Conservation (phyloP, 305 asterid genomes). For the Petunia hybrid region DNA sequence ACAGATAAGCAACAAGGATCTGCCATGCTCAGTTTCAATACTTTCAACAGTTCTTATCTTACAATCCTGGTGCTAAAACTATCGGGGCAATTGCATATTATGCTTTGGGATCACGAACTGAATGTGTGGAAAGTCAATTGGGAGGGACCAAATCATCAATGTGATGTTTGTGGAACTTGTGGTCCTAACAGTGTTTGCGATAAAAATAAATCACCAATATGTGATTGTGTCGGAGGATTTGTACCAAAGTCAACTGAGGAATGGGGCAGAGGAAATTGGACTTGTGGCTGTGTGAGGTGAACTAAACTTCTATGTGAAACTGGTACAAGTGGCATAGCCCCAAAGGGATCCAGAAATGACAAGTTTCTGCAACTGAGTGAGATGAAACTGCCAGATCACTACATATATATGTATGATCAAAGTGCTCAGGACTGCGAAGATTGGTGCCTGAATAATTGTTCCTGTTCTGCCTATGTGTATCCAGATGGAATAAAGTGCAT, state of each 20-base stretch:
- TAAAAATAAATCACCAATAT: slow-evolving; percentile 38
- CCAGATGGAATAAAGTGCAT: slow-evolving; percentile 34
- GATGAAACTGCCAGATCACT: slow-evolving; percentile 33
- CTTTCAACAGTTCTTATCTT: background rate
- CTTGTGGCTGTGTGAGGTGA: slow-evolving; percentile 44
- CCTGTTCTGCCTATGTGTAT: slow-evolving; percentile 33
- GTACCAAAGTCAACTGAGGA: slow-evolving; percentile 36
- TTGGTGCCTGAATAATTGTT: slow-evolving; percentile 37
- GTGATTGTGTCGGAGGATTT: slow-evolving; percentile 48
- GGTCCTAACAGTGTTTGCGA: slow-evolving; percentile 46
- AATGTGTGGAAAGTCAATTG: background rate
- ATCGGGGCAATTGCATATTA: slow-evolving; percentile 17
- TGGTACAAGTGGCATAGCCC: slow-evolving; percentile 18
- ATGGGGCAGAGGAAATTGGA: slow-evolving; percentile 52
- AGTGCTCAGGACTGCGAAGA: background rate
- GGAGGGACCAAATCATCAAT: slow-evolving; percentile 37
- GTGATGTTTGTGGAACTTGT: slow-evolving; percentile 44
- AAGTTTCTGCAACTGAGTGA: slow-evolving; percentile 40
- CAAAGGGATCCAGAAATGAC: slow-evolving; percentile 22
- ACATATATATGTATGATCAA: background rate
- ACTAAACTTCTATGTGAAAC: slow-evolving; percentile 36
- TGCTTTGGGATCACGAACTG: background rate
- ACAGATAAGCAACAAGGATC: slow-evolving; percentile 21
- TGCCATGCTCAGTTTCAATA: slow-evolving; percentile 1
- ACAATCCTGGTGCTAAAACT: background rate